Evolutionary conservation across 257 asterid genomes (phyloP), one percentile per base, ranked within the genome.

Genomic region (Verbascum thapsus): DNA sequence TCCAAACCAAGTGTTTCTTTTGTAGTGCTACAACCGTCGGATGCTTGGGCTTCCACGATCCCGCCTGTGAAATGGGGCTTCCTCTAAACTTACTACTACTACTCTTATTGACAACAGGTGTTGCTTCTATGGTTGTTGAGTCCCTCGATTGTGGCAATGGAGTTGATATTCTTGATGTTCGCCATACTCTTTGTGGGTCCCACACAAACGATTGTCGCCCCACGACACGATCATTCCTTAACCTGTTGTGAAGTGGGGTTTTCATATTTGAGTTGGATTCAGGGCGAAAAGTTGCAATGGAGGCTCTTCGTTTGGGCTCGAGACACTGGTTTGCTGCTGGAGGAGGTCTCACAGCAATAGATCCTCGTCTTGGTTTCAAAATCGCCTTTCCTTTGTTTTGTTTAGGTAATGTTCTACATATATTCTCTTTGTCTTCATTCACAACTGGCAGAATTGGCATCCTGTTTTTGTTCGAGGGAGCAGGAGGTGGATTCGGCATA

Each of bases 121-220:
- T 87, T 43, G 78, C 83, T 64, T 70, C 76, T 41, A 68, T 63
- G 0, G 78, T n/a, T 4, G 81, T 11, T 8, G 68, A 48, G 62
- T 80, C 84, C 35, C 73, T 71, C 51, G 47, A 53, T 54, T 76
- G 83, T 35, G 80, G 76, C 66, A 71, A n/a, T 17, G 98, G 95
- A 63, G 98, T 88, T 54, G 74, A 71, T 53, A 64, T 75, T 58
- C 84, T 85, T 3, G 95, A 74, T 8, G 86, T 75, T 26, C 83
- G 69, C 95, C 95, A 85, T 17, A 88, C 79, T 59, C 81, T 82
- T 37, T 85, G 83, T 30, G 91, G 94, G 30, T 90, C 98, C 98
- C 96, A 85, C 15, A 87, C 83, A 58, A 78, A 80, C 10, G 94
- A 83, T 67, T 84, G 89, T 39, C 95, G 75, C 3, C 95, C 94